These are phyloP conservation scores for Rhexocercosporidium sp. DNA, from an alignment of 2,329 filamentous ascomycete genomes.

Conservation along the genomic window DNA sequence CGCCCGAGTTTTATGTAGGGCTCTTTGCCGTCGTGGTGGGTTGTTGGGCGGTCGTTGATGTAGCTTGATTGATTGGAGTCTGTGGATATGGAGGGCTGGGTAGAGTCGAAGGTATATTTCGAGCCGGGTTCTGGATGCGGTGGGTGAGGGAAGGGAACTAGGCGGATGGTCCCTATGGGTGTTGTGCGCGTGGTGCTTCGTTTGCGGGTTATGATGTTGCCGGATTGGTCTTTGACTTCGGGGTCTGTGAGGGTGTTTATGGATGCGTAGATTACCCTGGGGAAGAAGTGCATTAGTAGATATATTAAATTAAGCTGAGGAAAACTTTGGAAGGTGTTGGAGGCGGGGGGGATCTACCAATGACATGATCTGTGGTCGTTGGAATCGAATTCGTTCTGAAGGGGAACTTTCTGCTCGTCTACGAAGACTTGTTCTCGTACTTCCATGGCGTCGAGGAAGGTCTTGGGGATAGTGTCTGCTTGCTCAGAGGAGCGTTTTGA, in stretches of 20 bases:
- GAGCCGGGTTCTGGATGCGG: conserved; percentile 62
- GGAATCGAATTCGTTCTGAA: conserved; percentile 76
- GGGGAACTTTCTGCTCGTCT: conserved; percentile 59
- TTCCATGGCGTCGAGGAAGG: conserved; percentile 68
- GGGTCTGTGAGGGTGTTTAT: conserved; percentile 54
- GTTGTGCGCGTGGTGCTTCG: conserved; percentile 47
- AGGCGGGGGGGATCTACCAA: conserved; percentile 59
- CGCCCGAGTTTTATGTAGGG: conserved; percentile 84
- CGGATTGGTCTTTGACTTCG: conserved; percentile 51
- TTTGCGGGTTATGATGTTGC: conserved; percentile 48
- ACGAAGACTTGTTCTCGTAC: conserved; percentile 67
- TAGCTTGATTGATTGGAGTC: not conserved
- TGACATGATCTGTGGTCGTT: conserved; percentile 84
- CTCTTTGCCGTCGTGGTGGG: conserved; percentile 65
- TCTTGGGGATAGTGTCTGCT: conserved; percentile 51
- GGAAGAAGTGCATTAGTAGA: not conserved
- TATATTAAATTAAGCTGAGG: not conserved
- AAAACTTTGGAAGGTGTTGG: not conserved
- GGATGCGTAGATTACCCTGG: conserved; percentile 65
- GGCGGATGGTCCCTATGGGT: conserved; percentile 46
- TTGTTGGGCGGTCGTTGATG: conserved; percentile 46
- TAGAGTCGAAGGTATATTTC: conserved; percentile 31
- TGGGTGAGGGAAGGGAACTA: conserved; percentile 63
- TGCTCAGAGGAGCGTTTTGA: conserved; percentile 50
- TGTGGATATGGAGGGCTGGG: conserved; percentile 21